Evolutionary conservation across 305 asterid species (phyloP), one percentile per base, ranked within the genome.

Genomic region (Fraxinus sp.): DNA sequence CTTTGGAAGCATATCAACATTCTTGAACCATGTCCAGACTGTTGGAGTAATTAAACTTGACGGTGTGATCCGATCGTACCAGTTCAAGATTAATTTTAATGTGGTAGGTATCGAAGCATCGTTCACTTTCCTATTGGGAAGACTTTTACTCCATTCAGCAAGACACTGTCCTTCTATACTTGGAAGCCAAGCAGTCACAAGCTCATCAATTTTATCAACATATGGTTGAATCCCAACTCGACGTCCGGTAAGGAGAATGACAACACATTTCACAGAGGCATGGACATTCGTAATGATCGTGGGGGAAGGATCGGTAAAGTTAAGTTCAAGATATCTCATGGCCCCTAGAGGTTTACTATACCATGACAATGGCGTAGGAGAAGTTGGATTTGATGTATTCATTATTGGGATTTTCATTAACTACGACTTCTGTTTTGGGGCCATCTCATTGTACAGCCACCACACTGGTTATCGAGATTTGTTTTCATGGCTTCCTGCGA

Each of bases 391-490:
- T 82, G 1, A 85, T 68, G 43, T 7, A 81, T 57, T 14, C 66
- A 4, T 75, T 4, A 28, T 81, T 77, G 1, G 87, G 85, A 20
- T 28, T 71, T 70, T 81, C 46, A 20, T 3, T 41, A 80, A 22
- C 78, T 3, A 72, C 20, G 2, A 85, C 85, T 28, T 71, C 46
- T 0, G 87, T 77, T 41, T 59, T 20, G 10, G 80, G 82, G 79
- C 92, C 93, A 91, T 64, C 83, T 79, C 52, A 90, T 87, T 10
- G 93, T 91, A 91, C 92, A 89, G 0, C 94, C 92, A 24, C 93
- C 94, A 41, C 92, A 88, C 68, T 89, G 94, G 68, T 89, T 79
- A 10, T 92, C 93, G 30, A 90, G 87, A 39, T 37, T 90, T 55
- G 68, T 89, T 39, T 14, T 91, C 94, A 77, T 89, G 92, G 20